A percentile compares a stretch with the other conserved stretches of the same genome.
phyloP scores from a whole-genome alignment of 2,329 filamentous ascomycete species.

The Ophiostoma novo-ulmi region DNA sequence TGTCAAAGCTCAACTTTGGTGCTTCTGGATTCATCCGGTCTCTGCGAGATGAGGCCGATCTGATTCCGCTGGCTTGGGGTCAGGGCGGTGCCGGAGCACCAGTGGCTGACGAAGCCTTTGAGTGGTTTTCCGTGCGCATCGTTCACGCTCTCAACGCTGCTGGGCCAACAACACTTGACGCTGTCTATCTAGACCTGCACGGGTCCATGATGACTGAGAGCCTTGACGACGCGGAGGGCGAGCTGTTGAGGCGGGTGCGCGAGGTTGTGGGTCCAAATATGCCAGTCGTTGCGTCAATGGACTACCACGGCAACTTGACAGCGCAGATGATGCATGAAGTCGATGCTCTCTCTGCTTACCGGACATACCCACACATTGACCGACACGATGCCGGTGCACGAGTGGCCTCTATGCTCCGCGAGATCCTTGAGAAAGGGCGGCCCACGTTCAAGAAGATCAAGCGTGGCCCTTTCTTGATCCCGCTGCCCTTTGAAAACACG shows the following conservation, averaged over 20 bases:
- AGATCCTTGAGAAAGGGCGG: neutral
- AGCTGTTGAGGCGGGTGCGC: neutral
- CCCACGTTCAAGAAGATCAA: neutral
- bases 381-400: neutral
- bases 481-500: neutral
- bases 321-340: neutral
- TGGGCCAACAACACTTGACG: neutral
- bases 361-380: conserved; percentile 5
- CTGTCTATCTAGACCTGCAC: conserved; percentile 5
- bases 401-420: neutral
- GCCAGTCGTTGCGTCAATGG: neutral
- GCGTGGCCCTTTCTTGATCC: neutral
- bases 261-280: neutral
- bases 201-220: conserved; percentile 2
- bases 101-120: conserved; percentile 1
- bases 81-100: conserved; percentile 1
- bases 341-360: neutral
- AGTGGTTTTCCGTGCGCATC: neutral
- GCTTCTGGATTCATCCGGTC: neutral
- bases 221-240: neutral
- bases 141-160: neutral
- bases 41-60: neutral
- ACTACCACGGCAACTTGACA: conserved; percentile 7
- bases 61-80: neutral
- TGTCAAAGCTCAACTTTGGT: conserved; percentile 1